Conservation (phyloP, 306 rosid genomes). For the Prunus davidiana region DNA sequence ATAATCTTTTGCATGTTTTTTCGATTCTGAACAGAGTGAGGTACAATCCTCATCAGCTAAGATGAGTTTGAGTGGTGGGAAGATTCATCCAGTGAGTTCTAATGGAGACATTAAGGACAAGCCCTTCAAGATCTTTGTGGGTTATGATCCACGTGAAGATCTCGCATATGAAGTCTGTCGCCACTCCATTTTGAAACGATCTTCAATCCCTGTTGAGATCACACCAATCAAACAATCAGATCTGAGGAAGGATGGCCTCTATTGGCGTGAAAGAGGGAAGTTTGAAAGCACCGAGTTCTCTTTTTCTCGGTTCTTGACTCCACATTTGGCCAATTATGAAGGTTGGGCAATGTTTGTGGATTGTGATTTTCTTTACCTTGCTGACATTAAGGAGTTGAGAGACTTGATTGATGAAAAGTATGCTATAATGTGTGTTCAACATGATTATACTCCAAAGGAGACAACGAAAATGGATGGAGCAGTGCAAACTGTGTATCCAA, state of each 20-base stretch:
- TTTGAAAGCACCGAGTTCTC: slow-evolving; percentile 23
- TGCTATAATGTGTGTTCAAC: slow-evolving; percentile 22
- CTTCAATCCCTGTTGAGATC: slow-evolving; percentile 18
- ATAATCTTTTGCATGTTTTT: background rate
- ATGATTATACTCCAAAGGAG: slow-evolving; percentile 21
- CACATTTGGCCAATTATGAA: slow-evolving; percentile 19
- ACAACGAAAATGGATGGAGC: slow-evolving; percentile 24
- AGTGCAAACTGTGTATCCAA: slow-evolving; percentile 20
- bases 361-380: slow-evolving; percentile 21
- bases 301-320: slow-evolving; percentile 21
- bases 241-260: slow-evolving; percentile 10
- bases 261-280: slow-evolving; percentile 19
- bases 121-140: slow-evolving; percentile 21
- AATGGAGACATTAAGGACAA: slow-evolving; percentile 10
- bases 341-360: slow-evolving; percentile 26
- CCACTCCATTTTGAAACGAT: slow-evolving; percentile 12
- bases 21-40: background rate
- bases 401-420: slow-evolving; percentile 18
- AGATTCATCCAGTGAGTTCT: slow-evolving; percentile 1
- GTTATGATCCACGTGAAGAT: slow-evolving; percentile 23
- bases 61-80: slow-evolving; percentile 13
- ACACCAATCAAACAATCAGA: slow-evolving; percentile 13
- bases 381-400: slow-evolving; percentile 16
- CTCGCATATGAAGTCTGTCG: slow-evolving; percentile 19
- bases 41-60: background rate